phyloP scores from a whole-genome alignment of 768 basidiomycete species.

The Tricholoma terreum region DNA sequence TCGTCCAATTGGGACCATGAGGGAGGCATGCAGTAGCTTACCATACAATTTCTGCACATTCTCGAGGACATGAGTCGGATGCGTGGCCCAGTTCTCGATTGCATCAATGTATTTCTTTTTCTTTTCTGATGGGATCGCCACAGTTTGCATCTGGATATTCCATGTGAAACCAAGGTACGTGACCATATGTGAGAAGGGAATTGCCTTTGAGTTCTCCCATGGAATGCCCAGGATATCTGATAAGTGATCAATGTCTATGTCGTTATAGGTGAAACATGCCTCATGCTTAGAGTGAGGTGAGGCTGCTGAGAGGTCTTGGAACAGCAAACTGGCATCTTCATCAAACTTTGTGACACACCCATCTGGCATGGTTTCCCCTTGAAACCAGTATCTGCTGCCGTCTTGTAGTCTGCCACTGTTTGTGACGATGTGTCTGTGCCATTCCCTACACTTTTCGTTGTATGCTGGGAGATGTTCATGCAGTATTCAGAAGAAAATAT shows the following conservation, averaged over 20 bases:
- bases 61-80: conserved; percentile 18
- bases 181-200: conserved; percentile 11
- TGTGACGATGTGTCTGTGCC: background rate
- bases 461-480: background rate
- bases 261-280: conserved; percentile 2
- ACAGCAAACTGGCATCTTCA: background rate
- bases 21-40: conserved; percentile 29
- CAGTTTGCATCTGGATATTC: conserved; percentile 20
- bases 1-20: conserved; percentile 21
- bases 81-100: conserved; percentile 19
- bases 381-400: background rate
- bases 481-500: conserved; percentile 16
- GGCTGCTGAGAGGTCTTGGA: background rate
- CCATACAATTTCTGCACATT: conserved; percentile 33
- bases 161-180: conserved; percentile 31
- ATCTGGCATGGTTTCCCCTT: background rate
- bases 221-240: conserved; percentile 17
- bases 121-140: conserved; percentile 23
- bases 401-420: background rate
- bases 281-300: background rate
- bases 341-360: background rate
- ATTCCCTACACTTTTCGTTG: background rate
- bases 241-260: conserved; percentile 29
- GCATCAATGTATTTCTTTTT: conserved; percentile 24
- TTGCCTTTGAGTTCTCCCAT: conserved; percentile 19